phyloP scores from a whole-genome alignment of 2,329 filamentous ascomycete species.

The Lanzia echinophila region DNA sequence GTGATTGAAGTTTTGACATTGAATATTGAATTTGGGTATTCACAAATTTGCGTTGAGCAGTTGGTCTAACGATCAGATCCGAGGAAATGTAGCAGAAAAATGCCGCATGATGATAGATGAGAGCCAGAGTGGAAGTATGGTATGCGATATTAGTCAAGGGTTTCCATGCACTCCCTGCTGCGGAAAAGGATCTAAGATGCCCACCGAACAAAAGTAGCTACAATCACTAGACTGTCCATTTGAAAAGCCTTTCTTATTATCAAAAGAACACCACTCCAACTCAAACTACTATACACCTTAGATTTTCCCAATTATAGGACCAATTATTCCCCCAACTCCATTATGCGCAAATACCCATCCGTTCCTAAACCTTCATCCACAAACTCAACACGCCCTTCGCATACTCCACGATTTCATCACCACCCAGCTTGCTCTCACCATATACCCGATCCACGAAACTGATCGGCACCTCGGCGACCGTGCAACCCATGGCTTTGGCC shows the following conservation, averaged over 20 bases:
- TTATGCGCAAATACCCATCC: background rate
- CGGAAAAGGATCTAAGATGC: too few species aligned
- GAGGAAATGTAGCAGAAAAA: too few species aligned
- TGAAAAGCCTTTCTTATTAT: slow-evolving; percentile 3
- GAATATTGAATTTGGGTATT: too few species aligned
- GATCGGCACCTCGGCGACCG: slow-evolving; percentile 92
- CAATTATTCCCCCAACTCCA: slow-evolving; percentile 5
- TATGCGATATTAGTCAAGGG: too few species aligned
- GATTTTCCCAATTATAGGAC: slow-evolving; percentile 3
- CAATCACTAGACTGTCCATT: slow-evolving; percentile 4
- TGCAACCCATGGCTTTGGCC: slow-evolving; percentile 91
- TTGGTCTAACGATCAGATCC: too few species aligned
- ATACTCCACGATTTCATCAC: slow-evolving; percentile 94
- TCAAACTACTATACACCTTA: slow-evolving; percentile 2
- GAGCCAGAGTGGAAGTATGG: too few species aligned
- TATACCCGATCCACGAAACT: slow-evolving; percentile 93
- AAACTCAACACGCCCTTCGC: slow-evolving; percentile 74
- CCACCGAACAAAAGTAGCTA: background rate
- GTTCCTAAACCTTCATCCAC: slow-evolving; percentile 65
- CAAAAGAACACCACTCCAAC: slow-evolving; percentile 2
- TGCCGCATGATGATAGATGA: too few species aligned
- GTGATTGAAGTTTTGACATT: too few species aligned
- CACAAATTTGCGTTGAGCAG: too few species aligned
- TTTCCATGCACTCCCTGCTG: too few species aligned
- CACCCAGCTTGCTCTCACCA: slow-evolving; percentile 90